Percentiles rank a stretch among this genome's conserved stretches.
These are phyloP conservation scores for Gossypium gossypioides DNA, from an alignment of 441 rosid genomes.

Conservation along the genomic window DNA sequence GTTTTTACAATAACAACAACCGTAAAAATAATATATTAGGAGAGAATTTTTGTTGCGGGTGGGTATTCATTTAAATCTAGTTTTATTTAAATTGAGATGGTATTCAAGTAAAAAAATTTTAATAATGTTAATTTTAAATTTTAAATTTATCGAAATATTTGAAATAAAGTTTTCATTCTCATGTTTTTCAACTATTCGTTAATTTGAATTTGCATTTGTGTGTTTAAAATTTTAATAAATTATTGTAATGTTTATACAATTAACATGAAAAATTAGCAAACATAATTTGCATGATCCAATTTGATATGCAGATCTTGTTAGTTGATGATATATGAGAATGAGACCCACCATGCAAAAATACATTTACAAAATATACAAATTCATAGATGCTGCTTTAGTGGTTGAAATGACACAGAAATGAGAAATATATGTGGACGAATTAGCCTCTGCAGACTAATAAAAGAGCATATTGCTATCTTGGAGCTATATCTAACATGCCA, in stretches of 20 bases:
- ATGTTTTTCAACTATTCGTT: too few relatives aligned
- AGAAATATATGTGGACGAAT: not conserved
- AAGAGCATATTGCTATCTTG: not conserved
- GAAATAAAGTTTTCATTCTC: too few relatives aligned
- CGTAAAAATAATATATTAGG: too few relatives aligned
- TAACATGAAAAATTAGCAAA: not conserved
- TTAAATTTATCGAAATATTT: too few relatives aligned
- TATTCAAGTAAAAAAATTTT: too few relatives aligned
- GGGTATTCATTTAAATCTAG: too few relatives aligned
- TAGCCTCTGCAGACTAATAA: not conserved
- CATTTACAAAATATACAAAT: not conserved
- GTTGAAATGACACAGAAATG: not conserved
- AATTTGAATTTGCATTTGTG: too few relatives aligned
- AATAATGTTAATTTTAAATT: too few relatives aligned
- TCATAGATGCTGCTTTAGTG: not conserved
- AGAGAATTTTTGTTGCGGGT: too few relatives aligned
- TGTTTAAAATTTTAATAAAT: too few relatives aligned
- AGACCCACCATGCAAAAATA: not conserved
- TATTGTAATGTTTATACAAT: not conserved
- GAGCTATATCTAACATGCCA: not conserved
- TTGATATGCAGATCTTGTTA: conserved; percentile 18
- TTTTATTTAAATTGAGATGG: too few relatives aligned
- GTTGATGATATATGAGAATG: not conserved
- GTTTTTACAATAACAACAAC: not conserved
- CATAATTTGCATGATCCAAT: not conserved